Conservation (phyloP, 2,329 filamentous ascomycete genomes). For the Capronia epimyces region DNA sequence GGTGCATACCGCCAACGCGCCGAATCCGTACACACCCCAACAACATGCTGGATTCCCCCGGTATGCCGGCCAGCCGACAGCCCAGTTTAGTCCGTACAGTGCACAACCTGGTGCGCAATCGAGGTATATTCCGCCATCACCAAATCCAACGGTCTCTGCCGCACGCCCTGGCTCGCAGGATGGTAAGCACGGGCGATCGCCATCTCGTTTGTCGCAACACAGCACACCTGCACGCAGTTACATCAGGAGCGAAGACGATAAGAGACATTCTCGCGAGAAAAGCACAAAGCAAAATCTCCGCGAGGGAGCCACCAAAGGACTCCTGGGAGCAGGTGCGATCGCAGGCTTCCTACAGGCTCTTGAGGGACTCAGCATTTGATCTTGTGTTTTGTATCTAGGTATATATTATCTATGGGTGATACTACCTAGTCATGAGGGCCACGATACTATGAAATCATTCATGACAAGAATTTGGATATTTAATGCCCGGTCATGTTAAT, state of each 20-base stretch:
- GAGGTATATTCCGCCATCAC: slow-evolving; percentile 12
- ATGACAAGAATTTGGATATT: background rate
- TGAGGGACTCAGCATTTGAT: slow-evolving; percentile 32
- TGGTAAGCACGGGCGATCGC: slow-evolving; percentile 24
- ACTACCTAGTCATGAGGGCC: too few relatives aligned
- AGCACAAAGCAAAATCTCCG: slow-evolving; percentile 31
- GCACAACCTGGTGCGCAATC: slow-evolving; percentile 7
- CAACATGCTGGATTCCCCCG: slow-evolving; percentile 16
- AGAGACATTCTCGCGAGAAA: slow-evolving; percentile 21
- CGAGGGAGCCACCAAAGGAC: slow-evolving; percentile 35
- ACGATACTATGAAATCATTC: background rate
- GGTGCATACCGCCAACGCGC: slow-evolving; percentile 18
- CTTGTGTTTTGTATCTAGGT: background rate
- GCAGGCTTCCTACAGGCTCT: slow-evolving; percentile 39
- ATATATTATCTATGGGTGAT: slow-evolving; percentile 4
- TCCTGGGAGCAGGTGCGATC: slow-evolving; percentile 36
- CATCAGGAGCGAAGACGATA: slow-evolving; percentile 13
- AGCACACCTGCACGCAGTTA: slow-evolving; percentile 10
- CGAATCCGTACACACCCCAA: slow-evolving; percentile 16
- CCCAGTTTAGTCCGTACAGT: slow-evolving; percentile 2
- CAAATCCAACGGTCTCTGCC: slow-evolving; percentile 12
- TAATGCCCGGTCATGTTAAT: background rate
- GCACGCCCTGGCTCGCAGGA: slow-evolving; percentile 25
- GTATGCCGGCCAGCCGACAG: background rate
- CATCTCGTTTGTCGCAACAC: slow-evolving; percentile 24